Evolutionary conservation across 1,284 basidiomycete genomes (phyloP).

Genomic region (Ustilago cynodontis): DNA sequence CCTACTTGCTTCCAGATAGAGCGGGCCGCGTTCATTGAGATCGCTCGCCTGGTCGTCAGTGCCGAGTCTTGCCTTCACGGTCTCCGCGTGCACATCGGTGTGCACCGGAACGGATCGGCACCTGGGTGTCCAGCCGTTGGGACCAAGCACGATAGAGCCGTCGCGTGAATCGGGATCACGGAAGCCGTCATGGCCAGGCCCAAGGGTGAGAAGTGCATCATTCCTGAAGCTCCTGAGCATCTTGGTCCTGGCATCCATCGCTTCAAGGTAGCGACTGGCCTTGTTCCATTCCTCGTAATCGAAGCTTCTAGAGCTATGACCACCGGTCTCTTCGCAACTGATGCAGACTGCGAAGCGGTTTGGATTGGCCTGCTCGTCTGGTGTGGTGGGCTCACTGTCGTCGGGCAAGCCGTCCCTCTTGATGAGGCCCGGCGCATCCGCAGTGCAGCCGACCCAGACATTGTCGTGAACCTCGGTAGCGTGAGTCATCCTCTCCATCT

Average conservation of each 20-base stretch:
- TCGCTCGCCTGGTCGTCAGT: not conserved
- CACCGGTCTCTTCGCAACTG: slow-evolving; percentile 79
- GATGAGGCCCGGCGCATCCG: slow-evolving; percentile 49
- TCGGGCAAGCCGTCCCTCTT: slow-evolving; percentile 15
- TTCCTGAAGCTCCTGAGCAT: slow-evolving; percentile 75
- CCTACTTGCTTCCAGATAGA: slow-evolving; percentile 46
- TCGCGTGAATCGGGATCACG: slow-evolving; percentile 29
- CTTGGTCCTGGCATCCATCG: slow-evolving; percentile 78
- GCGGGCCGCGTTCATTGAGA: slow-evolving; percentile 14
- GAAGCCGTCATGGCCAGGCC: slow-evolving; percentile 16
- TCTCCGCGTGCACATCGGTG: slow-evolving; percentile 24
- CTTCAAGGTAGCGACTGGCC: slow-evolving; percentile 73
- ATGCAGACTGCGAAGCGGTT: slow-evolving; percentile 83
- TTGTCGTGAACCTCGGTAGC: slow-evolving; percentile 81
- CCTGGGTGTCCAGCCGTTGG: slow-evolving; percentile 62
- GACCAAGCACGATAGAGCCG: slow-evolving; percentile 60
- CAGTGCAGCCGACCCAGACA: slow-evolving; percentile 71
- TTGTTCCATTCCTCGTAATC: slow-evolving; percentile 72
- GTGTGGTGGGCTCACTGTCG: slow-evolving; percentile 41
- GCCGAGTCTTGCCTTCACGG: slow-evolving; percentile 21
- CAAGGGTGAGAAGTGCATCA: slow-evolving; percentile 72
- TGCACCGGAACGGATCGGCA: slow-evolving; percentile 29
- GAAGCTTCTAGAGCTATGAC: slow-evolving; percentile 71
- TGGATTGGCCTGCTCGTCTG: slow-evolving; percentile 74
- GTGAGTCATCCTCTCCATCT: slow-evolving; percentile 87